Base-by-base conservation (phyloP, 371 early-diverging fungal genomes). In the Choanephora cucurbitarum region DNA sequence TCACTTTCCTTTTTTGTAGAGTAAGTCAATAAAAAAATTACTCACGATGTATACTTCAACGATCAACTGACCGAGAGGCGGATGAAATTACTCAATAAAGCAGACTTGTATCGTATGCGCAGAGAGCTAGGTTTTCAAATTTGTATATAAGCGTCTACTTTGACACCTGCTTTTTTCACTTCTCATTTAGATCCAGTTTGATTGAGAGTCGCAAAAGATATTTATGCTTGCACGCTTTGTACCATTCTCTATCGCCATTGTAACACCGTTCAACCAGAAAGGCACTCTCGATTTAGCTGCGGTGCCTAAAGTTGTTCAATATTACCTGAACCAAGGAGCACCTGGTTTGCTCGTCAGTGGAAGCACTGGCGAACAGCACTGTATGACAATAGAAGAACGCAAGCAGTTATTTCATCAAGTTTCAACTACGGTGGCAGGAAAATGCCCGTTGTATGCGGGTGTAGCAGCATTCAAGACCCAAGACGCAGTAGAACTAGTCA, bases 291-390 rank as follows among this genome's bases (percentile, higher is more conserved):
- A 66, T 31, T 21, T 45, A 3, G 57, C 32, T 14, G 34, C 66
- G 19, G 62, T 69, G n/a, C 62, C 70, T n/a, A 42, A 21, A 4
- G 57, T 69, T 1, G 60, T 62, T 0, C 44, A 57, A 33, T 69
- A 59, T 32, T 69, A 69, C 32, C 18, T 67, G 40, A 28, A 58
- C 14, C 49, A 69, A 44, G 43, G 49, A 8, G 55, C 58, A 17
- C 70, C 70, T 28, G 70, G 66, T 14, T 59, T 69, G 17, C 58
- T 69, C n/a, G 54, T 69, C 18, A 62, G 66, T 31, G 70, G 70
- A 4, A 42, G 49, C 2, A 69, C 70, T 11, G 70, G 70, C 31
- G 70, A 69, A 31, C 70, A 69, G n/a, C 70, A 69, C 53, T 66
- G 66, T 19, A 46, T 69, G 51, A 59, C 62, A 0, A 57, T 69